phyloP scores from a whole-genome alignment of 306 rosid genomes.

The Fragaria vesca region DNA sequence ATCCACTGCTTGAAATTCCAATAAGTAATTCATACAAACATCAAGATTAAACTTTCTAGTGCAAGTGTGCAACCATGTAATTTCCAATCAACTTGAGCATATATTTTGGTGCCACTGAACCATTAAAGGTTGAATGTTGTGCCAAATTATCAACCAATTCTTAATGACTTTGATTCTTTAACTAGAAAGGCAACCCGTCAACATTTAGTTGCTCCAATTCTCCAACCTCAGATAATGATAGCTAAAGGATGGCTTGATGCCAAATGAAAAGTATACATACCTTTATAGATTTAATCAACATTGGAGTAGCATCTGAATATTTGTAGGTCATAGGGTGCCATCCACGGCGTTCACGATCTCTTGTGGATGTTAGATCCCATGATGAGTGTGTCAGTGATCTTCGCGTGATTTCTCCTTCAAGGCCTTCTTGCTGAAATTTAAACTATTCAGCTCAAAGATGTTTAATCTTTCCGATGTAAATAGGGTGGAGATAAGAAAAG shows the following conservation, averaged over 20 bases:
- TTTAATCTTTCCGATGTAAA: background rate
- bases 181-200: background rate
- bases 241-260: background rate
- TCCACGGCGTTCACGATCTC: constrained; percentile 73
- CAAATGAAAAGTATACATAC: constrained; percentile 25
- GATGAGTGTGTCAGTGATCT: constrained; percentile 80
- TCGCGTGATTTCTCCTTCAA: constrained; percentile 77
- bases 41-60: background rate
- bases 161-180: background rate
- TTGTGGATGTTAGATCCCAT: constrained; percentile 85
- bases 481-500: background rate
- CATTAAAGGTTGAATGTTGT: background rate
- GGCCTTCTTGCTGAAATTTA: constrained; percentile 68
- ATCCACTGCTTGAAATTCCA: background rate
- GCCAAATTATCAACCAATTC: background rate
- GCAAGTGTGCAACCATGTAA: background rate
- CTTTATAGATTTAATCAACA: constrained; percentile 77
- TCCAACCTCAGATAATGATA: background rate
- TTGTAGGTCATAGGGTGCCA: constrained; percentile 99
- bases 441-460: constrained; percentile 15
- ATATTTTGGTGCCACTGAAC: too few species aligned
- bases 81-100: background rate
- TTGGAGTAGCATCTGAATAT: constrained; percentile 84
- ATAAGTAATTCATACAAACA: background rate
- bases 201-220: background rate